Evolutionary conservation across 1,139 yeast species (phyloP).

Genomic region (Casaregolazyma suthepensis): DNA sequence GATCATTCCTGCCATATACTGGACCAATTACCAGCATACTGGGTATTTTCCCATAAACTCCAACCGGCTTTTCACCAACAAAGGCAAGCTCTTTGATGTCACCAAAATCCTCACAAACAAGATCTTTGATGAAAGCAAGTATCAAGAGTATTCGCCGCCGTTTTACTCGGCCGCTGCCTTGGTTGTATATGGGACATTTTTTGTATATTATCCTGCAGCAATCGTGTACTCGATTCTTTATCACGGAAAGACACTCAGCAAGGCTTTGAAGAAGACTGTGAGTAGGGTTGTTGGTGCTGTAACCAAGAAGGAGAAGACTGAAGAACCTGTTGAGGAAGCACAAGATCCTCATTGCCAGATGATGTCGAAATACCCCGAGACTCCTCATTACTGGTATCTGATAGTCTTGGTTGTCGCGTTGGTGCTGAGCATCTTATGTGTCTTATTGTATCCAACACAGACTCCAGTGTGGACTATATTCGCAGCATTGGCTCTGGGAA

Average conservation of each 20-base stretch:
- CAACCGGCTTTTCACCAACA: slow-evolving; percentile 43
- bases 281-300: neutral
- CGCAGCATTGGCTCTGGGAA: slow-evolving; percentile 48
- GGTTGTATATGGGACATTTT: slow-evolving; percentile 33
- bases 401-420: slow-evolving; percentile 41
- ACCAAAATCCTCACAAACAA: slow-evolving; percentile 37
- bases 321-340: neutral
- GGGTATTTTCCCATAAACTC: slow-evolving; percentile 52
- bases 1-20: slow-evolving; percentile 43
- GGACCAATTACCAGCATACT: slow-evolving; percentile 46
- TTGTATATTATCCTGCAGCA: slow-evolving; percentile 35
- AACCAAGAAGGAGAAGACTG: neutral
- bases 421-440: slow-evolving; percentile 42
- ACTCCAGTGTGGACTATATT: slow-evolving; percentile 49
- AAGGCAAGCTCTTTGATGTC: slow-evolving; percentile 41
- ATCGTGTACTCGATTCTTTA: slow-evolving; percentile 45
- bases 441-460: slow-evolving; percentile 39
- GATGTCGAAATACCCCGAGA: slow-evolving; percentile 51
- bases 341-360: slow-evolving; percentile 45
- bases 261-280: slow-evolving; percentile 8
- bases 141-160: slow-evolving; percentile 44
- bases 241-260: slow-evolving; percentile 11
- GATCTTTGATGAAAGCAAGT: slow-evolving; percentile 29
- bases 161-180: slow-evolving; percentile 36
- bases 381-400: slow-evolving; percentile 56